phyloP scores from a whole-genome alignment of 2,329 filamentous ascomycete species.

The Pseudogymnoascus destructans region DNA sequence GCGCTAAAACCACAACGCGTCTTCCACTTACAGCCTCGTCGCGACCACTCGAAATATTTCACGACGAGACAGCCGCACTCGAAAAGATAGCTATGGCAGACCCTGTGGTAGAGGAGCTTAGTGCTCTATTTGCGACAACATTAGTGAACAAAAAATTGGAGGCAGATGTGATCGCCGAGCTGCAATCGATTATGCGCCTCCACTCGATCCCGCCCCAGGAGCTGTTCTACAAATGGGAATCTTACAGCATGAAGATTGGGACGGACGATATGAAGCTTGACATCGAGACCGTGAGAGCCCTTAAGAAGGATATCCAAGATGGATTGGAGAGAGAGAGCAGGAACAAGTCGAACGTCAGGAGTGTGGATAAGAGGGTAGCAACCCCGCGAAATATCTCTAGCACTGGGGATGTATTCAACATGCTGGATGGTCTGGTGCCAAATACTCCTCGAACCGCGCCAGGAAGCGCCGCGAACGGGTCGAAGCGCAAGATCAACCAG shows the following conservation, averaged over 20 bases:
- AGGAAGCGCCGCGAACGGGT: constrained; percentile 16
- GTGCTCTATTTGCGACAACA: constrained; percentile 21
- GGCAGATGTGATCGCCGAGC: constrained; percentile 64
- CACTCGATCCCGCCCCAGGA: constrained; percentile 74
- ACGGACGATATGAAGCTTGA: constrained; percentile 60
- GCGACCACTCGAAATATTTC: constrained; percentile 7
- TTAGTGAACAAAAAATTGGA: constrained; percentile 36
- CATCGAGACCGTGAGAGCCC: constrained; percentile 56
- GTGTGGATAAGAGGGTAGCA: constrained; percentile 50
- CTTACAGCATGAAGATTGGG: constrained; percentile 91
- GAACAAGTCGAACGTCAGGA: constrained; percentile 49
- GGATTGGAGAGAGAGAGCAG: constrained; percentile 64
- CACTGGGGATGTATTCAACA: constrained; percentile 64
- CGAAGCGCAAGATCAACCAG: constrained; percentile 24
- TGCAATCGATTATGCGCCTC: constrained; percentile 75
- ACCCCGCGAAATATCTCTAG: constrained; percentile 46
- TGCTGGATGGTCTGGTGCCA: constrained; percentile 61
- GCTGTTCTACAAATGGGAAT: constrained; percentile 97
- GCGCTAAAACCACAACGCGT: constrained; percentile 6
- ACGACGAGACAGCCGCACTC: background rate
- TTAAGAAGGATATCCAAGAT: constrained; percentile 83
- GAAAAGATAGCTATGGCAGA: constrained; percentile 15
- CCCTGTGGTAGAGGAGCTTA: constrained; percentile 17
- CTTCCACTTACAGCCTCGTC: constrained; percentile 7
- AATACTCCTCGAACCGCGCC: constrained; percentile 37